A percentile compares a stretch with the other conserved stretches of the same genome.
phyloP scores from a whole-genome alignment of 345 rosid genomes.

The Lenwebbia sp. region DNA sequence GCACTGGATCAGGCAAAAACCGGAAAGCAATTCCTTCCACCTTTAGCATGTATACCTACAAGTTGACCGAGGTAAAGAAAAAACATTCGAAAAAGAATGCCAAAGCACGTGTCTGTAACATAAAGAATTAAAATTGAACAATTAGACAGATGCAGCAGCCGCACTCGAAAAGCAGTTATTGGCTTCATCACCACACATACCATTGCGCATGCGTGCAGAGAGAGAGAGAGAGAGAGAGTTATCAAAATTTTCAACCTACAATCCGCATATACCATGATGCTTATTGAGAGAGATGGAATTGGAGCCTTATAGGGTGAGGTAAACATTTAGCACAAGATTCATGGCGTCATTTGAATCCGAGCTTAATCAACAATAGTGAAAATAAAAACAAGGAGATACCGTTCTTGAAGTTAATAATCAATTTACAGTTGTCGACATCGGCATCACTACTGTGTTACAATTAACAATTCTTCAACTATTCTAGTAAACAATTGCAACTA shows the following conservation, averaged over 20 bases:
- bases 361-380: not conserved
- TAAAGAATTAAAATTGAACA: not conserved
- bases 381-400: not conserved
- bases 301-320: not conserved
- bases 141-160: not conserved
- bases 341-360: not conserved
- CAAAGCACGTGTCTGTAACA: not conserved
- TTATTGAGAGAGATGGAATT: not conserved
- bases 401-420: not conserved
- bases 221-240: not conserved
- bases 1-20: slow-evolving; percentile 89
- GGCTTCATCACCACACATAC: not conserved
- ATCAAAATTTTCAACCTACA: not conserved
- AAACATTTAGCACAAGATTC: not conserved
- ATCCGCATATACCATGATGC: not conserved
- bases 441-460: not conserved
- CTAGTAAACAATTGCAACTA: not conserved
- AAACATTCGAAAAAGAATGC: not conserved
- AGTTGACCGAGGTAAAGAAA: not conserved
- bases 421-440: not conserved
- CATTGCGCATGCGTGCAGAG: not conserved
- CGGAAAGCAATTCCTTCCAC: slow-evolving; percentile 94
- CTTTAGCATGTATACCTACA: slow-evolving; percentile 74
- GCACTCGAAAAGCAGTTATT: not conserved
- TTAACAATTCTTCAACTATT: not conserved